Base-by-base conservation (phyloP, 345 rosid genomes). In the Bretschneidera sinensis region DNA sequence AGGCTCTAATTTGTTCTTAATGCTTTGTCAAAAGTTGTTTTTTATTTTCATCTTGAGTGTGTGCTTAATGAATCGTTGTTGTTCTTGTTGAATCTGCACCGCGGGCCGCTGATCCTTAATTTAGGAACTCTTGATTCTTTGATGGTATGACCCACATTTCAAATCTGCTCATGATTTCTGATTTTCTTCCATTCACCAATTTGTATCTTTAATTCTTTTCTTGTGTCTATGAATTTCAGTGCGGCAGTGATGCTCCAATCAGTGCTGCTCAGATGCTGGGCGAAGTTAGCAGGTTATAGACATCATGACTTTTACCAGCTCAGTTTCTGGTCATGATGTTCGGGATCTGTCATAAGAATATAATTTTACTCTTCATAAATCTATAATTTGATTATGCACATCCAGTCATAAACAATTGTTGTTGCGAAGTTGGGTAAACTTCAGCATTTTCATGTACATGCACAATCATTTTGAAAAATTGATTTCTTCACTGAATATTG, bases 71-170 rank as follows among this genome's bases (percentile, higher is more conserved):
- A 7, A 7, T 19, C 59, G 51, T 68, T 59, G 18, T 56, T 72
- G 51, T 73, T 81, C 59, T 55, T 63, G 58, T 61, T 55, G 66
- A 71, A 77, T 56, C 59, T 20, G 21, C 54, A 31, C 58, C 59
- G 34, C 56, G 73, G 62, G 62, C 52, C 43, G 51, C 61, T 59
- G 60, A 58, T 57, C 50, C 60, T 60, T 23, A 17, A 59, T 64
- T 62, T 74, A 92, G 97, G 99, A 69, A 94, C 99, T 14, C 96
- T 88, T 71, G 96, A 90, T 84, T 94, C 99, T n/a, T 83, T 94
- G 74, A 84, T 94, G 97, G 99, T 90, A 90, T 50, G 89, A 48
- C 66, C 21, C 24, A 24, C 39, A 35, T 67, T 51, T 60, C 54
- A 54, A 73, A 53, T 23, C 63, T 59, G 43, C 39, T 60, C 1